Base-by-base conservation (phyloP, 1,284 basidiomycete species). In the Leccinum griseonigrum region DNA sequence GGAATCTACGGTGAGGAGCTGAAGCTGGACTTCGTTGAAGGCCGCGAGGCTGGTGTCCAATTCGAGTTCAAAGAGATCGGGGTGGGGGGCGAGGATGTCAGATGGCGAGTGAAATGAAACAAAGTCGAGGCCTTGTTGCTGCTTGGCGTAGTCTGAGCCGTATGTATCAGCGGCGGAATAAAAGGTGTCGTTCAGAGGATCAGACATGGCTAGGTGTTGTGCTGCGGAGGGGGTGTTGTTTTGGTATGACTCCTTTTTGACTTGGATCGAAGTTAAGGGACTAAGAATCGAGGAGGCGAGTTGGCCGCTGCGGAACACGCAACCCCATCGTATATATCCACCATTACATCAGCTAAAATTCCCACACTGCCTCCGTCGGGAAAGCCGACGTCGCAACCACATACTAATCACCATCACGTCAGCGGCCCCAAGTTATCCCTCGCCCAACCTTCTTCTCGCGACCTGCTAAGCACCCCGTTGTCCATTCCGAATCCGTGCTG, bases 41-140 rank as follows among this genome's bases (percentile, higher is more conserved):
- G 81, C 83, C 64, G 83, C 83, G 70, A 88, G 83, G 74, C 81
- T 83, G 40, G 80, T 79, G 77, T 92, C 91, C 71, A 92, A 83
- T 75, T 92, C 91, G 58, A 84, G 83, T 71, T 92, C 91, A 77
- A 92, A 92, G 64, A 86, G 81, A 80, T 92, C 90, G 64, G 89
- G 87, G 72, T 88, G 84, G 57, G 89, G 88, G 54, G 86, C 86
- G 67, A 85, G 79, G 74, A 90, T 80, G 77, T 89, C 87, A 66
- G 83, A 79, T 67, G 85, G 79, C 61, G 83, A 79, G 70, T 82
- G 82, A 79, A 87, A 89, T 69, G 85, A 86, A 74, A 85, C 80
- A 77, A 88, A 85, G 76, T 88, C 87, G 74, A 87, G 77, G 74
- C 77, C 77, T 66, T 75, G 75, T 69, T 70, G 73, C 58, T 74